Evolutionary conservation across 192 early-diverging fungal species (phyloP), one percentile per base, ranked within the genome.

Genomic region (Gaertneriomyces sp.): DNA sequence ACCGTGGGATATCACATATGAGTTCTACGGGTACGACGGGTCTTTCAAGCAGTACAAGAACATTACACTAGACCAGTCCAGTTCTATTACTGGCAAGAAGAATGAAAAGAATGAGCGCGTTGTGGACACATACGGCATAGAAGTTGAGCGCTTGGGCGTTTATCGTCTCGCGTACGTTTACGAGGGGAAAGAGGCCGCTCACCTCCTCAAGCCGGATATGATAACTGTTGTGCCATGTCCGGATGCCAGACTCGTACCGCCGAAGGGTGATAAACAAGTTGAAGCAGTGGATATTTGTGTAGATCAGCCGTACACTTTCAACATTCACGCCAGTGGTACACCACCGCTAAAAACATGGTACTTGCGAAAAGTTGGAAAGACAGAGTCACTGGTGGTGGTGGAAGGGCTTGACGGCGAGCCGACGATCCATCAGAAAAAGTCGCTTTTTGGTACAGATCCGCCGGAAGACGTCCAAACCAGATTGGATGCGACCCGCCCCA

Each of bases 1-100:
- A 7, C 80, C 80, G 6, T 81, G 68, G 53, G 45, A 25, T 20
- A 46, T 79, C 41, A 60, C 74, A 33, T 71, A 72, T 63, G 72
- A 73, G 17, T 17, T 47, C 42, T 59, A 51, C 8, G 42, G 47
- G 0, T 62, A 59, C 19, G 74, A 73, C 33, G 80, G 80, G 25
- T 42, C 6, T 14, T 40, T 65, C 16, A 7, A 56, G 44, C 7
- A 25, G 8, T 66, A 58, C 20, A 14, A 58, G 41, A 66, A 75
- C 45, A 54, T 79, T 16, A 33, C 55, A 4, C 25, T 77, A 42
- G 20, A 16, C 7, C 12, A 16, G 33, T 43, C 17, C 9, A 12
- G 53, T 7, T 17, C 39, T 12, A 39, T 43, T 0, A 46, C 14
- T 8, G 38, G 42, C 7, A 52, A 20, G 7, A 17, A 65, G 16